Evolutionary conservation across 768 basidiomycete species (phyloP).

Genomic region (Clavaria fumosa): DNA sequence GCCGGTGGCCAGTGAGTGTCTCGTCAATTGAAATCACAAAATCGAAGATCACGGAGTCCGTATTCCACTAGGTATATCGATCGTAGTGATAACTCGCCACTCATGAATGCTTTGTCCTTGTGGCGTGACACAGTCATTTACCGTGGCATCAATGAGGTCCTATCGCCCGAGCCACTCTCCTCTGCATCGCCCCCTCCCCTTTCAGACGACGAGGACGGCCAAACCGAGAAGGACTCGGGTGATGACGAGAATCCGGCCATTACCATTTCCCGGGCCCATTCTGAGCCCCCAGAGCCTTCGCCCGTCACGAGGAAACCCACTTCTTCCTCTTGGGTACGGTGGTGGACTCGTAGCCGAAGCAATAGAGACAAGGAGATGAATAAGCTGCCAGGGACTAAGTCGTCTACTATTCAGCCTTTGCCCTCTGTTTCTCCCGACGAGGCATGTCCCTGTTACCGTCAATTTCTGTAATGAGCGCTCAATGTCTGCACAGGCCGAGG

Average conservation of each 20-base stretch:
- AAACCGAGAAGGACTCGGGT: conserved; percentile 13
- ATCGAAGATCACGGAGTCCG: too few relatives aligned
- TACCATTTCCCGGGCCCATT: too few relatives aligned
- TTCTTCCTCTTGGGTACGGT: conserved; percentile 63
- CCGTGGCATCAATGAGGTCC: conserved; percentile 13
- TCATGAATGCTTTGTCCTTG: conserved; percentile 55
- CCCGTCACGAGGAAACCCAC: conserved; percentile 24
- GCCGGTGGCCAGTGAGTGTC: conserved; percentile 41
- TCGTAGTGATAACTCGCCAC: conserved; percentile 55
- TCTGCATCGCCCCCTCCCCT: conserved; percentile 24
- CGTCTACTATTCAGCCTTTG: neutral
- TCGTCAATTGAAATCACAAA: neutral
- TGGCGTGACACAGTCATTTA: conserved; percentile 43
- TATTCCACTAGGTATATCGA: conserved; percentile 49
- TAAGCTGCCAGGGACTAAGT: conserved; percentile 3
- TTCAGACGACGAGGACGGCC: conserved; percentile 20
- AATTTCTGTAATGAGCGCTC: too few relatives aligned
- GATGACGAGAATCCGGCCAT: too few relatives aligned
- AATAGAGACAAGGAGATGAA: conserved; percentile 13
- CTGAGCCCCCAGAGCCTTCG: conserved; percentile 23
- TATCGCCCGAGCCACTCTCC: conserved; percentile 3
- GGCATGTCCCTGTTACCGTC: too few relatives aligned
- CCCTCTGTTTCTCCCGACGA: conserved; percentile 8
- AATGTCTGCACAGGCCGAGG: neutral
- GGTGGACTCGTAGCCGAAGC: conserved; percentile 61